These are phyloP conservation scores for Cryphonectria parasitica DNA, from an alignment of 2,329 filamentous ascomycete species.

Conservation along the genomic window DNA sequence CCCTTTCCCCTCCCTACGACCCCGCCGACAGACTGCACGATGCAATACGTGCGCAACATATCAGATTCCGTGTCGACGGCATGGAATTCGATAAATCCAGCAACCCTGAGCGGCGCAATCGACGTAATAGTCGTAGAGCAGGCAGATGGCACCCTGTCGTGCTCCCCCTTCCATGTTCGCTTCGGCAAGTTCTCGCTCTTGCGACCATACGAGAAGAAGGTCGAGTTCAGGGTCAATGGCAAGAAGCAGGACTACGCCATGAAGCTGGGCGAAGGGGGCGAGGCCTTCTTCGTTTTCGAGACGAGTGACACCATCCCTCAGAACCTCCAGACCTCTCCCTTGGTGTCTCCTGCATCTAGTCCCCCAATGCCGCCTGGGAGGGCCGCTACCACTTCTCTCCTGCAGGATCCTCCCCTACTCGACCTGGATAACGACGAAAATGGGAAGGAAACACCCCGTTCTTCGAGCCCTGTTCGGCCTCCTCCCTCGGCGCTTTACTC, in stretches of 20 bases:
- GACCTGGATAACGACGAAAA: slow-evolving; percentile 61
- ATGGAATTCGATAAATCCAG: slow-evolving; percentile 99
- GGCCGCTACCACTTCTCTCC: slow-evolving; percentile 39
- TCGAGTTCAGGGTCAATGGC: slow-evolving; percentile 95
- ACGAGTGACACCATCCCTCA: slow-evolving; percentile 91
- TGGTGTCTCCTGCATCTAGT: slow-evolving; percentile 87
- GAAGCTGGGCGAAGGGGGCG: slow-evolving; percentile 96
- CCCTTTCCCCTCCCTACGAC: not conserved
- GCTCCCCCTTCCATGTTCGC: slow-evolving; percentile 96
- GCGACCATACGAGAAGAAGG: slow-evolving; percentile 96
- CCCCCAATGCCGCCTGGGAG: slow-evolving; percentile 61
- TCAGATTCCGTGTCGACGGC: slow-evolving; percentile 96
- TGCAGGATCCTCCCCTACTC: slow-evolving; percentile 73
- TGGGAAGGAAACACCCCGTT: slow-evolving; percentile 46
- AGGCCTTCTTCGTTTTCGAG: slow-evolving; percentile 99
- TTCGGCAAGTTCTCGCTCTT: slow-evolving; percentile 98
- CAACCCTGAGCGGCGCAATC: slow-evolving; percentile 95
- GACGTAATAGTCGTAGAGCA: slow-evolving; percentile 98
- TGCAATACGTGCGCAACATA: slow-evolving; percentile 98
- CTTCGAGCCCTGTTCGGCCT: slow-evolving; percentile 48
- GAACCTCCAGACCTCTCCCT: slow-evolving; percentile 89
- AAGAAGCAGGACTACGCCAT: slow-evolving; percentile 91
- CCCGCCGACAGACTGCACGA: slow-evolving; percentile 41
- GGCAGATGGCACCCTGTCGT: slow-evolving; percentile 85
- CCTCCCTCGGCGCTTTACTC: slow-evolving; percentile 48